Evolutionary conservation across 2,329 filamentous ascomycete genomes (phyloP), one percentile per base, ranked within the genome.

Genomic region (Aspergillus hiratsukae): DNA sequence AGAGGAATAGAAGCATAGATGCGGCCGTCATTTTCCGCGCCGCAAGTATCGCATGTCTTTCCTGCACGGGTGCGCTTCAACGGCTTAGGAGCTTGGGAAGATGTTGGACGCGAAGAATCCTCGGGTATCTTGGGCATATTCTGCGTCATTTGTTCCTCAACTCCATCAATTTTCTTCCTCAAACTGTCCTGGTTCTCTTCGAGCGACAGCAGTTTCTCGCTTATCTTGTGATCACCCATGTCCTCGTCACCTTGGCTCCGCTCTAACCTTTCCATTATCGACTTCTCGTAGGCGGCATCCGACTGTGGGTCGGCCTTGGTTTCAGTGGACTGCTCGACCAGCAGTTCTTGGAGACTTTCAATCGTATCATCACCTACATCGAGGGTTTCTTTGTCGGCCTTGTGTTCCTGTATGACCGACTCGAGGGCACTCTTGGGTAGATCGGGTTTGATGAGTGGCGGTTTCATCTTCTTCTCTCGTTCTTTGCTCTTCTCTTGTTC

Each of bases 341-440:
- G 64, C 25, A 79, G 65, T 14, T 72, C 69, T 52, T 77, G 71
- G 19, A 79, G 71, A 19, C 75, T 78, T 52, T 77, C 74, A 45
- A 79, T 71, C 2, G 77, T 79, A 58, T 75, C 74, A 55, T 78
- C 76, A 11, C 76, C 75, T 4, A 77, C 59, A 11, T 70, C 67
- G 19, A 77, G 61, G 1, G 67, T 63, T 21, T 75, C 70, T 29
- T 71, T 72, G 51, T 74, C 67, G 1, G 71, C 69, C 56, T 68
- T 76, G 23, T 68, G 68, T 54, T 76, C 70, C 52, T 76, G 71
- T 40, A 78, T 69, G 25, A 78, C 70, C 2, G 72, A 71, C 54
- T 75, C 74, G 19, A 78, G 59, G 3, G 69, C 76, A 57, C 75
- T 78, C 50, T 73, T 73, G 19, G 75, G 75, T 28, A 76, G 58